Conservation (phyloP, 2,329 filamentous ascomycete species). For the Aspergillus fumigatus region DNA sequence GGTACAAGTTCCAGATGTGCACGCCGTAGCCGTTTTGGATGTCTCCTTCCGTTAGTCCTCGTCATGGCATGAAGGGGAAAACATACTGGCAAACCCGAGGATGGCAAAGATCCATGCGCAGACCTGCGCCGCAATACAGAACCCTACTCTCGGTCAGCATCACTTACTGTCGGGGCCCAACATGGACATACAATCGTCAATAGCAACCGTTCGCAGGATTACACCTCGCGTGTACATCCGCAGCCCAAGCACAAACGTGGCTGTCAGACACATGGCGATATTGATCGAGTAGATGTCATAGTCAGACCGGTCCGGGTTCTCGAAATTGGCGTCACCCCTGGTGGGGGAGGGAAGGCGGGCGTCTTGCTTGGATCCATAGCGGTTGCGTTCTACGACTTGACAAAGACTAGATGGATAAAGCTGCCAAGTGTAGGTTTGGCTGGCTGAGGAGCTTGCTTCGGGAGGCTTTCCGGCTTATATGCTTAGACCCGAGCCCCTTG, state of each 20-base stretch:
- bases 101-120: constrained; percentile 14
- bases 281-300: constrained; percentile 11
- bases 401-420: background rate
- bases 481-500: background rate
- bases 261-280: constrained; percentile 9
- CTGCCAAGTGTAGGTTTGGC: background rate
- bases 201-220: constrained; percentile 1
- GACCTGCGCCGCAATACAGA: constrained; percentile 7
- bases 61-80: too few species aligned
- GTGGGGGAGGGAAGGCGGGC: constrained; percentile 5
- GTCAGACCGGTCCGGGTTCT: constrained; percentile 2
- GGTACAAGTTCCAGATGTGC: constrained; percentile 12
- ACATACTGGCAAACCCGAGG: constrained; percentile 8
- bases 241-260: constrained; percentile 1
- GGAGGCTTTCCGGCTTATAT: background rate
- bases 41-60: background rate
- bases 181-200: constrained; percentile 8
- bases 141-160: constrained; percentile 2
- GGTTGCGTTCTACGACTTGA: background rate
- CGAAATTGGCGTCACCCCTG: background rate
- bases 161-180: background rate
- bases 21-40: constrained; percentile 11
- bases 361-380: constrained; percentile 8
- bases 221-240: constrained; percentile 9
- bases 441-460: background rate